Evolutionary conservation across 1,139 yeast species (phyloP).

Genomic region (Kluyveromyces marxianus): DNA sequence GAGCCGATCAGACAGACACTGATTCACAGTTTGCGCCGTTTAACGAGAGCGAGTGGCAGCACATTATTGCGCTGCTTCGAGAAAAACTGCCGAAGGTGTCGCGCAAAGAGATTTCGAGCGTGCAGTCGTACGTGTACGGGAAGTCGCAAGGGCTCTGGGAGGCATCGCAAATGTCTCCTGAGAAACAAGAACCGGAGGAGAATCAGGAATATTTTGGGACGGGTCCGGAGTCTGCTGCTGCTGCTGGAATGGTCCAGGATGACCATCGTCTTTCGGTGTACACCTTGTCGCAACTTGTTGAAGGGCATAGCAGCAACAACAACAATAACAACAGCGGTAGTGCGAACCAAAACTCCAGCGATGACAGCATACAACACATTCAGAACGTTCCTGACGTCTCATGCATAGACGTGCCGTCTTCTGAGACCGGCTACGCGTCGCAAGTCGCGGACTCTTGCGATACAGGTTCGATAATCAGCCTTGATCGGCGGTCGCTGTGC

Average conservation of each 20-base stretch:
- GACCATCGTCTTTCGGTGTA: not conserved
- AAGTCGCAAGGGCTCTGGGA: constrained; percentile 19
- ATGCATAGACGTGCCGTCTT: constrained; percentile 4
- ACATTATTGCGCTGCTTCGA: constrained; percentile 13
- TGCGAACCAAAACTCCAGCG: not conserved
- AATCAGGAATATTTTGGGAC: not conserved
- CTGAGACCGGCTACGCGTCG: constrained; percentile 3
- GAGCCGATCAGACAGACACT: not conserved
- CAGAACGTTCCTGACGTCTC: too few relatives aligned
- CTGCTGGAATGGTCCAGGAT: too few relatives aligned
- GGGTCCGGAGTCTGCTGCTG: too few relatives aligned
- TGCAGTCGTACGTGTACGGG: constrained; percentile 22
- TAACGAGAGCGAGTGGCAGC: constrained; percentile 25
- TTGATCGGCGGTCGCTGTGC: not conserved
- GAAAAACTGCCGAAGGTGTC: constrained; percentile 19
- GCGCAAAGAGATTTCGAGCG: constrained; percentile 16
- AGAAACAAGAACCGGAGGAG: not conserved
- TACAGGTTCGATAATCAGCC: constrained; percentile 5
- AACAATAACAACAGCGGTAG: not conserved
- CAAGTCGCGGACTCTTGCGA: constrained; percentile 4
- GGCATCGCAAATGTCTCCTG: constrained; percentile 23
- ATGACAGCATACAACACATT: not conserved
- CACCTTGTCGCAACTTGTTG: constrained; percentile 2
- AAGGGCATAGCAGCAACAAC: not conserved
- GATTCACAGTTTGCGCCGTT: constrained; percentile 18